Percentiles rank a stretch among this genome's conserved stretches.
Evolutionary conservation across 2,329 filamentous ascomycete genomes (phyloP).

Genomic region (Fusarium domesticum): DNA sequence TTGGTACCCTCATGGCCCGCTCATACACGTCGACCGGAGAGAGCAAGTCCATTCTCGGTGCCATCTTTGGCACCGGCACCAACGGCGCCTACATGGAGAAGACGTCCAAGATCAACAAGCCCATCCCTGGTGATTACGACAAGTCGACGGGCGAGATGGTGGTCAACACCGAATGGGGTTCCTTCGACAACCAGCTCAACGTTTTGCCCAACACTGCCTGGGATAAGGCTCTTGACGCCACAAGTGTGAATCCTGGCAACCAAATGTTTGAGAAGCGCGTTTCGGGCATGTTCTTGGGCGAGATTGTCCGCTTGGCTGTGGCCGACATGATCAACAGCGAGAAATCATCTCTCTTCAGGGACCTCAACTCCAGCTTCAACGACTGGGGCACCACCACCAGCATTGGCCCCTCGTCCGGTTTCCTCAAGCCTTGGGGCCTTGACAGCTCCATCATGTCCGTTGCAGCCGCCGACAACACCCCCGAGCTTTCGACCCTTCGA

Average conservation of each 20-base stretch:
- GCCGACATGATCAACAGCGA: constrained; percentile 69
- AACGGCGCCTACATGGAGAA: constrained; percentile 98
- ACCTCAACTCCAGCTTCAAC: constrained; percentile 69
- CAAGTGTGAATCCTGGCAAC: constrained; percentile 85
- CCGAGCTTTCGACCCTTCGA: constrained; percentile 69
- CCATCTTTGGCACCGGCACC: constrained; percentile 95
- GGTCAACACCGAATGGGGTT: constrained; percentile 97
- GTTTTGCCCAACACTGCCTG: constrained; percentile 83
- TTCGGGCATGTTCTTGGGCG: constrained; percentile 96
- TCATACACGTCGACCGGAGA: constrained; percentile 91
- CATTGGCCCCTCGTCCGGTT: constrained; percentile 60
- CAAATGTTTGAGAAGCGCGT: constrained; percentile 99
- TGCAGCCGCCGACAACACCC: constrained; percentile 74
- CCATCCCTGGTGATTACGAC: constrained; percentile 68
- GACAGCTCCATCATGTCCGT: constrained; percentile 89
- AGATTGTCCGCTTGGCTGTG: constrained; percentile 79
- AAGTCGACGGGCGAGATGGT: constrained; percentile 88
- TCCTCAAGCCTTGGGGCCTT: constrained; percentile 82
- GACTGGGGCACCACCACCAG: constrained; percentile 67
- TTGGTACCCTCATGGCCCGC: constrained; percentile 95
- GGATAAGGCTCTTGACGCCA: constrained; percentile 73
- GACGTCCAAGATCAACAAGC: constrained; percentile 78
- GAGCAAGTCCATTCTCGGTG: constrained; percentile 82
- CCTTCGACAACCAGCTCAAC: constrained; percentile 90
- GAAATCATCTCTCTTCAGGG: constrained; percentile 68